Conservation (phyloP, 2,329 filamentous ascomycete genomes). For the Fusarium continuum region DNA sequence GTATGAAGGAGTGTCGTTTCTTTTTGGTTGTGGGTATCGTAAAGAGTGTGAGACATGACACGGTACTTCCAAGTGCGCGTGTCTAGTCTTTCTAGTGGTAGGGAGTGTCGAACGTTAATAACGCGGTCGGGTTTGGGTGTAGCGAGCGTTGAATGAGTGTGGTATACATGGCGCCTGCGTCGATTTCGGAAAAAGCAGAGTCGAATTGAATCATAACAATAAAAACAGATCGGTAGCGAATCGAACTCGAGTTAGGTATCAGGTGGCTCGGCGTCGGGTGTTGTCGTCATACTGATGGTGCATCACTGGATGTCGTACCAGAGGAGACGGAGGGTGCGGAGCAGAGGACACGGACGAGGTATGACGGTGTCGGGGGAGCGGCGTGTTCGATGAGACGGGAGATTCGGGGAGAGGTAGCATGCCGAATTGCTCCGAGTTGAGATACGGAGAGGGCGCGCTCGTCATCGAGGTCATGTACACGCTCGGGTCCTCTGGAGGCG, state of each 20-base stretch:
- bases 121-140: conserved; percentile 41
- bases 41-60: conserved; percentile 48
- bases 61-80: conserved; percentile 43
- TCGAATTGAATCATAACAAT: conserved; percentile 27
- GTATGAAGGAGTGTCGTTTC: conserved; percentile 44
- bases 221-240: conserved; percentile 29
- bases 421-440: conserved; percentile 54
- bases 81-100: conserved; percentile 24
- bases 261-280: conserved; percentile 48
- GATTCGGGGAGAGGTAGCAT: conserved; percentile 59
- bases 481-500: conserved; percentile 55
- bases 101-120: conserved; percentile 48
- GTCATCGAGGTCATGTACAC: conserved; percentile 50
- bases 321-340: conserved; percentile 49
- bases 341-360: conserved; percentile 49
- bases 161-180: conserved; percentile 50
- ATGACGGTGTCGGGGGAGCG: conserved; percentile 53
- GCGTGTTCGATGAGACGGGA: conserved; percentile 49
- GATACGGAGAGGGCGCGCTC: conserved; percentile 56
- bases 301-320: conserved; percentile 47
- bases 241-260: conserved; percentile 32
- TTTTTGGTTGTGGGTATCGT: conserved; percentile 40
- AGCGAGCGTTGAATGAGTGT: conserved; percentile 52
- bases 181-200: conserved; percentile 40
- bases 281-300: conserved; percentile 47